Percentiles rank a stretch among this genome's conserved stretches.
These are phyloP conservation scores for Alternaria triticina DNA, from an alignment of 2,329 filamentous ascomycete genomes.

Conservation along the genomic window DNA sequence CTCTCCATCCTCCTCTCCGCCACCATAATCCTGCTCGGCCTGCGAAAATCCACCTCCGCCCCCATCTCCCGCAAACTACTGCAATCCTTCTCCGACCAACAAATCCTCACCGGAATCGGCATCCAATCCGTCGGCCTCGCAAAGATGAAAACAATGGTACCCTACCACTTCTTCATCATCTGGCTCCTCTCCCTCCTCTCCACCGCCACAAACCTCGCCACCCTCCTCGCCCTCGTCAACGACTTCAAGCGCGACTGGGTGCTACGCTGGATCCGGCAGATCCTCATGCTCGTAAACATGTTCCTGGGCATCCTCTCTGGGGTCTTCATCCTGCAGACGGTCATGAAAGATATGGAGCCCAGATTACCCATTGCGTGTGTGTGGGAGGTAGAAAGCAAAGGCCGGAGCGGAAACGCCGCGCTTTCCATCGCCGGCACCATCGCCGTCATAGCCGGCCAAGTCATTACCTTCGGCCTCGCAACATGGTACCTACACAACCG, in stretches of 20 bases:
- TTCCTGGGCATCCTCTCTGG: constrained; percentile 64
- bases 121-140: constrained; percentile 69
- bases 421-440: constrained; percentile 66
- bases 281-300: constrained; percentile 71
- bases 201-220: constrained; percentile 70
- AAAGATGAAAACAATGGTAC: constrained; percentile 64
- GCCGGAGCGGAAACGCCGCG: constrained; percentile 49
- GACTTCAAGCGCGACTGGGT: constrained; percentile 73
- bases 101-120: constrained; percentile 73
- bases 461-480: constrained; percentile 63
- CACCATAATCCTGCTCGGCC: constrained; percentile 64
- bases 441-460: constrained; percentile 65
- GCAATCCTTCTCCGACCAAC: constrained; percentile 70
- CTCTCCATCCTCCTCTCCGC: constrained; percentile 63
- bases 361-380: constrained; percentile 68
- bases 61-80: constrained; percentile 68
- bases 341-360: constrained; percentile 59
- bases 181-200: constrained; percentile 71
- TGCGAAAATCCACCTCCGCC: constrained; percentile 54
- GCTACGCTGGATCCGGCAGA: constrained; percentile 68
- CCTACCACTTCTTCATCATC: constrained; percentile 74
- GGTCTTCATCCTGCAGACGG: constrained; percentile 63
- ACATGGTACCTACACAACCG: constrained; percentile 70
- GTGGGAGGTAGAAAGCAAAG: constrained; percentile 56
- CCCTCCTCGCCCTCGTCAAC: constrained; percentile 68